Base-by-base conservation (phyloP, 768 basidiomycete species). In the Lactarius vividus region DNA sequence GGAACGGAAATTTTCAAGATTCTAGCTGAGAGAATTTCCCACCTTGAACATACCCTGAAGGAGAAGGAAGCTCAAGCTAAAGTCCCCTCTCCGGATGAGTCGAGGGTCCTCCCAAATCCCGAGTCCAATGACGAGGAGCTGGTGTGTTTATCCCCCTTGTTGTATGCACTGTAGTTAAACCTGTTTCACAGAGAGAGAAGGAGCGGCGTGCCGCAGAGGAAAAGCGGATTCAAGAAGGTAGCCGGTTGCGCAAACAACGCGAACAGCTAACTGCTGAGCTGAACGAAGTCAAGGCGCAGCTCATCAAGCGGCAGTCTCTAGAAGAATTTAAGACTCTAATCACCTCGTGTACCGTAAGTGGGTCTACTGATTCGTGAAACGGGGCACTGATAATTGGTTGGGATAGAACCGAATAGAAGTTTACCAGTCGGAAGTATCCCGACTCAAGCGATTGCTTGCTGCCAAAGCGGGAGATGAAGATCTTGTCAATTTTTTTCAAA, bases 381-480 rank as follows among this genome's bases (percentile, higher is more conserved):
- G 16, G 28, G 29, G 20, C 11, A 7, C 64, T 73, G 10, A 61
- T 18, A 26, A 4, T 20, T 6, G 15, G 20, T 63, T 28, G 49
- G 49, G 26, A 55, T 66, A 94, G 86, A 91, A 90, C 66, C 88
- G 94, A 44, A 87, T 98, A 53, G 73, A 74, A 15, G 83, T 85
- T 33, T 74, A 96, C 29, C 79, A 85, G 67, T 88, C 88, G 1
- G 94, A 98, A 74, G 78, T 90, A 13, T 81, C 79, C 49, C 82
- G 94, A 28, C 80, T 89, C 68, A 92, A 89, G 74, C 82, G 88
- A 18, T 83, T 84, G 35, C 78, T 96, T n/a, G 94, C 91, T 23
- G 92, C 92, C 0, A 77, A 86, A 31, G 80, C 83, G 1, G 86
- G 88, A 7, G 82, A 89, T 28, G 85, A 86, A 66, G 89, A 93